A percentile compares a stretch with the other conserved stretches of the same genome.
Evolutionary conservation across 371 early-diverging fungal species (phyloP).

Genomic region (Nosema muscidifuracis): DNA sequence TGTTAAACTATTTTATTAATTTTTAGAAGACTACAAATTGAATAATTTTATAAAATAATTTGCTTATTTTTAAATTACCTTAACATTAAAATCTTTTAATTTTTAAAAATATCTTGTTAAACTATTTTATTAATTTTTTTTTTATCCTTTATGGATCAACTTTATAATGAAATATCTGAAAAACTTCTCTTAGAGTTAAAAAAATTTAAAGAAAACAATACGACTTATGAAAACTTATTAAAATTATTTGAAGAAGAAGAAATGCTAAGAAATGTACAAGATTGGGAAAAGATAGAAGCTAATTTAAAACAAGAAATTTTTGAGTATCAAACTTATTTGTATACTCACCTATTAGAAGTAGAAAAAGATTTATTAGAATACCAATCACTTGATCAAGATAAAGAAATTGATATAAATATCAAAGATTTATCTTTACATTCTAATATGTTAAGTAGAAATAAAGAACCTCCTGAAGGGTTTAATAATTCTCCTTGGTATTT

Average conservation of each 20-base stretch:
- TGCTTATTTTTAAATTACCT: too few relatives aligned
- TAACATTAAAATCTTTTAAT: too few relatives aligned
- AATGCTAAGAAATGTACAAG: background rate
- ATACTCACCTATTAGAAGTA: slow-evolving; percentile 2
- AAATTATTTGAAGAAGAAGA: slow-evolving; percentile 14
- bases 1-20: too few relatives aligned
- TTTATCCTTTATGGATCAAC: slow-evolving; percentile 16
- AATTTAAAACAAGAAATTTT: slow-evolving; percentile 10
- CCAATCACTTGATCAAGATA: slow-evolving; percentile 1
- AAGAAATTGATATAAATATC: slow-evolving; percentile 17
- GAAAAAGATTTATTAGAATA: slow-evolving; percentile 9
- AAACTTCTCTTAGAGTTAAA: background rate
- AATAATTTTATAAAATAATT: too few relatives aligned
- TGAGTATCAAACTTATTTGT: background rate
- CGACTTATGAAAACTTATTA: slow-evolving; percentile 3
- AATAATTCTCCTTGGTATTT: slow-evolving; percentile 21
- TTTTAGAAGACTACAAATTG: too few relatives aligned
- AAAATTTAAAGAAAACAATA: slow-evolving; percentile 5
- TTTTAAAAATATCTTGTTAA: too few relatives aligned
- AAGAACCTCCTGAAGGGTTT: slow-evolving; percentile 17
- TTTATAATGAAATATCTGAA: slow-evolving; percentile 24
- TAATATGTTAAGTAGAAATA: slow-evolving; percentile 15
- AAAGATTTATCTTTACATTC: slow-evolving; percentile 2
- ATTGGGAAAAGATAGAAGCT: background rate
- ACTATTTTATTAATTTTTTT: too few relatives aligned